Base-by-base conservation (phyloP, 306 rosid genomes). In the Casuarina equisetifolia region DNA sequence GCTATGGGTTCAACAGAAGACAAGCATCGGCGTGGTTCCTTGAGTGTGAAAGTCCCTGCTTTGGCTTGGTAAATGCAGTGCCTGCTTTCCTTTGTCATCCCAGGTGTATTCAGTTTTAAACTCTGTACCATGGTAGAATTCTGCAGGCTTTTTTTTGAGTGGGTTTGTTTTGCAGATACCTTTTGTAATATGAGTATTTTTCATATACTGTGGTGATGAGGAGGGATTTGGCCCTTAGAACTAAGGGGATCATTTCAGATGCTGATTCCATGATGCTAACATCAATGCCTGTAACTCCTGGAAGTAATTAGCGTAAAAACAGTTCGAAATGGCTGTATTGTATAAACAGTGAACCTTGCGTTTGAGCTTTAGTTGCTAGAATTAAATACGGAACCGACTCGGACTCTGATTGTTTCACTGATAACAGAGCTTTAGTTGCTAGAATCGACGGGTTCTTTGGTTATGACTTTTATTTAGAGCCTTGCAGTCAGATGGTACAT, bases 1-100 rank as follows among this genome's bases (percentile, higher is more conserved):
- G 76, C 63, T 77, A 58, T 78, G 16, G 64, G 63, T 73, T 64
- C 69, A 75, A 53, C 57, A 48, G 77, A 77, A 57, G 53, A 45
- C 9, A 50, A 77, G 58, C 77, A 48, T 52, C 20, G 57, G 71
- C 55, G 32, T 25, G 32, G 32, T 25, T 25, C 32, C 32, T 25
- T 25, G 32, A 25, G 32, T 25, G 0, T 2, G 51, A 48, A 48
- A 48, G 9, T 8, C 51, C 9, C 51, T 8, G 51, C 71, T 67
- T 67, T 40, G 72, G 76, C 76, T 44, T 75, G 83, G 79, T 69
- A 40, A 78, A 52, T 80, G 75, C 55, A 76, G 78, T 70, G 52
- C 54, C 80, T 82, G 81, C 71, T 86, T 79, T 59, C 36, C 78
- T 74, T 78, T 73, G 75, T 75, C 67, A 36, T 82, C 68, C 75